Conservation (phyloP, 1,139 yeast genomes). For the Suhomyces yuchorum region DNA sequence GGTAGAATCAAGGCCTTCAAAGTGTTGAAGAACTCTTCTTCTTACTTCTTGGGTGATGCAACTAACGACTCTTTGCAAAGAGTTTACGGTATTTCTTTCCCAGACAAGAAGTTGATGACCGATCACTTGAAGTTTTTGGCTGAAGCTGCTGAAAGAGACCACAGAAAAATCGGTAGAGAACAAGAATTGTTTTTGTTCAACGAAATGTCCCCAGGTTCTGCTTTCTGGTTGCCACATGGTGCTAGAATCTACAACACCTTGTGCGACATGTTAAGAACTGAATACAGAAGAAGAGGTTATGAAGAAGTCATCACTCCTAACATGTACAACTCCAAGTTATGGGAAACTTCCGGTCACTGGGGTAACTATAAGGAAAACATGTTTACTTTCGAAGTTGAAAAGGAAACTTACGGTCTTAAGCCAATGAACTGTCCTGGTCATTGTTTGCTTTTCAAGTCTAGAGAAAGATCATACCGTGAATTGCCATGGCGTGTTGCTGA, state of each 20-base stretch:
- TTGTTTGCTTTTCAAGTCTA: constrained; percentile 81
- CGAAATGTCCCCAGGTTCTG: constrained; percentile 96
- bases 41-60: constrained; percentile 94
- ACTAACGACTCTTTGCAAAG: constrained; percentile 94
- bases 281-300: constrained; percentile 88
- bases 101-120: constrained; percentile 95
- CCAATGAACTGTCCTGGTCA: constrained; percentile 99
- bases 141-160: constrained; percentile 97
- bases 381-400: constrained; percentile 95
- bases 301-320: constrained; percentile 98
- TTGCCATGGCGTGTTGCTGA: constrained; percentile 97
- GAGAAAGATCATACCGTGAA: constrained; percentile 91
- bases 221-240: constrained; percentile 98
- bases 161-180: constrained; percentile 93
- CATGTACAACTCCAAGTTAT: constrained; percentile 91
- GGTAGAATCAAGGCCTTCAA: constrained; percentile 95
- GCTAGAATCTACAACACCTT: constrained; percentile 90
- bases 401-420: constrained; percentile 83
- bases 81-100: constrained; percentile 97
- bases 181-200: constrained; percentile 95
- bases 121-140: constrained; percentile 93
- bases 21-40: constrained; percentile 91
- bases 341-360: constrained; percentile 99
- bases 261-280: constrained; percentile 72
- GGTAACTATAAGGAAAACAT: constrained; percentile 94